Evolutionary conservation across 257 asterid genomes (phyloP), one percentile per base, ranked within the genome.

Genomic region (Mentha longifolia): DNA sequence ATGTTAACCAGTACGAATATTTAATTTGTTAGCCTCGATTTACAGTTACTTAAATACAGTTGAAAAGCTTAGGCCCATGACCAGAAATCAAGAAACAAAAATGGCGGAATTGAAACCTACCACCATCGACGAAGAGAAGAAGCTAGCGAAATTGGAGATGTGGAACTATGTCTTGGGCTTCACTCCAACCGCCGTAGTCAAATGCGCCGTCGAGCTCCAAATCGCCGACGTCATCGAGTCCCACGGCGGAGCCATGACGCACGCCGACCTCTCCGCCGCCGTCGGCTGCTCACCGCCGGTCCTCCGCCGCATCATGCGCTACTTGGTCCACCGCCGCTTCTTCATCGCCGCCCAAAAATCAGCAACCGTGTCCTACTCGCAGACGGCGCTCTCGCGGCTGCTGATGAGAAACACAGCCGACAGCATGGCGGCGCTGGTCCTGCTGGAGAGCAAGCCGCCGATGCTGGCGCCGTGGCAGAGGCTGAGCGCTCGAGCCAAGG

Each of bases 381-480:
- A 87, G 37, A 87, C 93, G 2, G 82, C 95, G 0, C 80, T 86
- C 5, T 89, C 95, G 0, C 85, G 89, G 0, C 60, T 83, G 9
- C 81, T 92, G 6, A 67, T 25, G 11, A 73, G 55, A 41, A 19
- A 60, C 0, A 63, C 79, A 10, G 84, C 19, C 0, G 74, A 79
- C 12, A 85, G 85, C 77, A 65, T 85, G 87, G 83, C 87, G 10
- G 80, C 81, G 51, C 7, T 87, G 0, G 3, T 91, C 9, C 39
- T 84, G n/a, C 15, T 91, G 0, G 87, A 88, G 68, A 85, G 82
- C 80, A 82, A 2, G 71, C 86, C 84, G 0, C 81, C 67, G 59
- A 85, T 87, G 92, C 82, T 91, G 3, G 87, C 82, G 4, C 85
- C 97, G 0, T 91, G 96, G 97, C 92, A 76, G 8, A 58, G 67